Percentiles rank a stretch among this genome's conserved stretches.
These are phyloP conservation scores for Lanmaoa pseudosensibilis DNA, from an alignment of 768 basidiomycete species.

Conservation along the genomic window DNA sequence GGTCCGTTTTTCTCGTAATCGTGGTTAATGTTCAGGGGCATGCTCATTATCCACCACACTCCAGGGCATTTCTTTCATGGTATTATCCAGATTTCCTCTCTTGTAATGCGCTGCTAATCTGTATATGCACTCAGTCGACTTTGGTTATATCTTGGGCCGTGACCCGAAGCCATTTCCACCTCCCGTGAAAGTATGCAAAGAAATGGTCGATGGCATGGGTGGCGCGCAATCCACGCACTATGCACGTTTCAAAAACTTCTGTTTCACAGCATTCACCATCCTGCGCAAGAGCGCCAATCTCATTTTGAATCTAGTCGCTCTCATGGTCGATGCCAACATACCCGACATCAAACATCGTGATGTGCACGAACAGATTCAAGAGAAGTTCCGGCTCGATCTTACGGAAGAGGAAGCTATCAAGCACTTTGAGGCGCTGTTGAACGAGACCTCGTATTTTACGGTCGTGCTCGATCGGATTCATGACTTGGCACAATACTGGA, in stretches of 20 bases:
- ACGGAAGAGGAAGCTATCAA: constrained; percentile 98
- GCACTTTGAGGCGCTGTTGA: constrained; percentile 89
- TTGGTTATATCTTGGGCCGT: constrained; percentile 95
- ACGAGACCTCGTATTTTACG: constrained; percentile 93
- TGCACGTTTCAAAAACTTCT: constrained; percentile 91
- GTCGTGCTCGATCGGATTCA: constrained; percentile 94
- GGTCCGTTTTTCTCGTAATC: constrained; percentile 44
- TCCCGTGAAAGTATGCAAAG: constrained; percentile 97
- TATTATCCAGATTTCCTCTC: constrained; percentile 31
- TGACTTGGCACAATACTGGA: constrained; percentile 86
- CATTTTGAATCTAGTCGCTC: constrained; percentile 90
- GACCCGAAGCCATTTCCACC: constrained; percentile 98
- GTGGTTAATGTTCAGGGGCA: not conserved
- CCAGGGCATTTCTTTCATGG: constrained; percentile 97
- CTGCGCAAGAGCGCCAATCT: constrained; percentile 96
- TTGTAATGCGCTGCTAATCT: constrained; percentile 8
- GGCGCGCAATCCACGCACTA: constrained; percentile 95
- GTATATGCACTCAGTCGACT: constrained; percentile 67
- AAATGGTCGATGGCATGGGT: constrained; percentile 99
- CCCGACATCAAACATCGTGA: constrained; percentile 94
- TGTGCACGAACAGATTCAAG: constrained; percentile 87
- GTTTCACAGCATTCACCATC: constrained; percentile 97
- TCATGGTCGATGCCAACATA: constrained; percentile 98
- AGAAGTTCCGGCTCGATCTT: constrained; percentile 93
- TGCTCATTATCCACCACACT: not conserved